A percentile compares a stretch with the other conserved stretches of the same genome.
Conservation (phyloP, 306 rosid genomes). For the Cicer cuneatum region DNA sequence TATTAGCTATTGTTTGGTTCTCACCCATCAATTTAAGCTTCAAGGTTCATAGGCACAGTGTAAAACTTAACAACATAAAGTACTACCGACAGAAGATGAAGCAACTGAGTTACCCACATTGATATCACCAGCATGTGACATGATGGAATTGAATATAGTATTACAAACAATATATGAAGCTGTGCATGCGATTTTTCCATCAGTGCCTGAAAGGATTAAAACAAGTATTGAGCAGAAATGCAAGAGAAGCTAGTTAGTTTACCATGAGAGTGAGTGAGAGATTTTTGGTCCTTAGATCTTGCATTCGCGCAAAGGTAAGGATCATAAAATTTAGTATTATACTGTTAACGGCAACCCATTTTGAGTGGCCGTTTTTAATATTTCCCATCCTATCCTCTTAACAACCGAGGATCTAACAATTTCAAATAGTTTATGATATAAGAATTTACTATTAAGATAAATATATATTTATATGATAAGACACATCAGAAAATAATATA, state of each 20-base stretch:
- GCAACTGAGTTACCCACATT: conserved; percentile 63
- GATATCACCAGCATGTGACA: conserved; percentile 69
- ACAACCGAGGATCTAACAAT: no score
- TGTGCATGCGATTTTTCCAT: conserved; percentile 78
- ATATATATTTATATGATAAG: conserved; percentile 2
- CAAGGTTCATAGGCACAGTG: conserved; percentile 17
- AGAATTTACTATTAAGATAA: background rate
- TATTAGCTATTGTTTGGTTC: conserved; percentile 12
- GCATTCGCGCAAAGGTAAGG: background rate
- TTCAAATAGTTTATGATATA: conserved; percentile 6
- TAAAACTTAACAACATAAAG: conserved; percentile 29
- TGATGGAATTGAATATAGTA: conserved; percentile 77
- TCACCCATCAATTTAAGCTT: background rate
- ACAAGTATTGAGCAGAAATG: conserved; percentile 38
- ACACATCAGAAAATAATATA: background rate
- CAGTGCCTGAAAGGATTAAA: conserved; percentile 71
- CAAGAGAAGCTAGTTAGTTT: conserved; percentile 8
- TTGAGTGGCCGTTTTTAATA: no score
- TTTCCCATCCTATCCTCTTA: no score
- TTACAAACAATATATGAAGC: conserved; percentile 85
- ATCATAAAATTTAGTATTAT: conserved; percentile 2
- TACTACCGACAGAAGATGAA: conserved; percentile 40
- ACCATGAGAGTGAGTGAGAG: background rate
- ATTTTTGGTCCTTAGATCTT: conserved; percentile 14
- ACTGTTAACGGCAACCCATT: no score